Evolutionary conservation across 148 eudicot species (phyloP), one percentile per base, ranked within the genome.

Genomic region (Rhododendron molle): DNA sequence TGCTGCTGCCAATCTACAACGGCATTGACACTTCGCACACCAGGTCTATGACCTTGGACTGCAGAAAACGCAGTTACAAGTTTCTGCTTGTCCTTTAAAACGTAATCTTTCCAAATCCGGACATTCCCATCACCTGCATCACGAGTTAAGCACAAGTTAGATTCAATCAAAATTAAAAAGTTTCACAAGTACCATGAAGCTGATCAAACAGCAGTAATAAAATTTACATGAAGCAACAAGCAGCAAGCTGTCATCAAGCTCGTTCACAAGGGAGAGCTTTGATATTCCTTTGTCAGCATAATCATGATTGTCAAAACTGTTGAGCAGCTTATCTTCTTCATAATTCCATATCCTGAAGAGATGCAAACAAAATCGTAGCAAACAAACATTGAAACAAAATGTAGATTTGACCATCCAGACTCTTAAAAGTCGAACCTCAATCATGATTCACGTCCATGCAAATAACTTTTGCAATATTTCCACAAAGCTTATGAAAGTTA

Each of bases 1-100:
- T 95, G 98, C 82, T 97, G 99, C 90, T 97, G 99, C 99, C 99
- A 97, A 92, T 95, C 99, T 85, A 97, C 98, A 85, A 97, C 98
- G 67, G 94, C 92, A 83, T 91, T 94, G 80, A 89, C 87, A 91
- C 92, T 90, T 32, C 95, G 91, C 16, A 83, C 85, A 85, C 91
- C 91, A 76, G 94, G 94, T 86, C 91, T 93, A 86, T 91, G 92
- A 86, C 94, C 94, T 89, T 94, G 98, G 85, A 97, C 83, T 73
- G 98, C 91, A 81, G 95, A 89, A 84, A 97, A 97, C 20, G 96
- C 99, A 87, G 99, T 93, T 90, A 97, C 99, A 76, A 95, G 96
- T 89, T 94, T 95, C 87, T 97, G 98, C 83, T 89, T 89, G 43
- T 92, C 96, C 90, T 82, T 91, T 44, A 86, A 74, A 79, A 91